phyloP scores from a whole-genome alignment of 2,329 filamentous ascomycete species.

The Fusarium sacchari region DNA sequence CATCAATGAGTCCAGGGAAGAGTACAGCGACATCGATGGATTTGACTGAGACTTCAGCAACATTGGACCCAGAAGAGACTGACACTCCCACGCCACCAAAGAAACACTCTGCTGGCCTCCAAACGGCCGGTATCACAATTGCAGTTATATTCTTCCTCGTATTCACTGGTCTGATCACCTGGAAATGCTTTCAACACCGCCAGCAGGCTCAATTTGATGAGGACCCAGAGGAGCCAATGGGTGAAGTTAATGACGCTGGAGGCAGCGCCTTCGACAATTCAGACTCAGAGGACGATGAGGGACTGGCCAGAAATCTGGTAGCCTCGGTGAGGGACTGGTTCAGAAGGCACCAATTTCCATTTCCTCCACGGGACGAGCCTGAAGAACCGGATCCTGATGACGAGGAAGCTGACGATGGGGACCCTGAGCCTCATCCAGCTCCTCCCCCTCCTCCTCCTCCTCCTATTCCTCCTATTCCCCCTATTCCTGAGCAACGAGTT shows the following conservation, averaged over 20 bases:
- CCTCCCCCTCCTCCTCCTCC: background rate
- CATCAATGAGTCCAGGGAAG: background rate
- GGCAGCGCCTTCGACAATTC: background rate
- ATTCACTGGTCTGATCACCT: background rate
- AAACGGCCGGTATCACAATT: background rate
- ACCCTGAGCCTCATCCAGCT: background rate
- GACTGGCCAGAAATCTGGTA: background rate
- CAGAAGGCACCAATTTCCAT: background rate
- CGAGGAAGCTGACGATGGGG: background rate
- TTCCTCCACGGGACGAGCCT: background rate
- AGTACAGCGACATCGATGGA: background rate
- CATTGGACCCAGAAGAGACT: background rate
- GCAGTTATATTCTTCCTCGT: background rate
- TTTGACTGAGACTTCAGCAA: background rate
- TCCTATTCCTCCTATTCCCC: background rate
- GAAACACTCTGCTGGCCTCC: background rate
- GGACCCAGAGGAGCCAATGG: background rate
- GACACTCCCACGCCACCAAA: background rate
- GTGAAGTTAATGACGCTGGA: background rate
- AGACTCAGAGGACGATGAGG: background rate
- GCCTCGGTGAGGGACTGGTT: background rate
- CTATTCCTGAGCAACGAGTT: background rate
- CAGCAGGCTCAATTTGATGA: too few species aligned
- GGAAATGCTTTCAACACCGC: background rate
- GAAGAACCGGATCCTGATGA: background rate